phyloP scores from a whole-genome alignment of 179 eudicot genomes.

The Beta macrorhiza region DNA sequence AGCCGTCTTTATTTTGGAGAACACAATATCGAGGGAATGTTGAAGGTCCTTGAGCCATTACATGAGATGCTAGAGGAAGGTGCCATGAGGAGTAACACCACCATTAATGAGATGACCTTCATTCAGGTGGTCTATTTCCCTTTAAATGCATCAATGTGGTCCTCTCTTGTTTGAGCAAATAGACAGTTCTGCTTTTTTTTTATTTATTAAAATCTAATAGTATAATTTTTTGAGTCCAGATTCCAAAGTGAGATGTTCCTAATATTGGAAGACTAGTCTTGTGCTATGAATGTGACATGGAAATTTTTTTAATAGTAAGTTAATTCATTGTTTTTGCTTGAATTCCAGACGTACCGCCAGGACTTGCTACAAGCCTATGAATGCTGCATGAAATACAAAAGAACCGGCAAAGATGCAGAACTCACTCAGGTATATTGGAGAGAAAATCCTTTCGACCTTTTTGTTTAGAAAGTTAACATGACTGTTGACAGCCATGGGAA shows the following conservation, averaged over 20 bases:
- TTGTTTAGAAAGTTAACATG: background rate
- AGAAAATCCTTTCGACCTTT: background rate
- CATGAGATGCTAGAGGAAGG: conserved; percentile 95
- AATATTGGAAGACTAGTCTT: background rate
- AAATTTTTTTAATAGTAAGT: background rate
- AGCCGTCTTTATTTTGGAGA: conserved; percentile 97
- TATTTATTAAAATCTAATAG: background rate
- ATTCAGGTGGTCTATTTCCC: conserved; percentile 54
- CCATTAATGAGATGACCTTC: conserved; percentile 77
- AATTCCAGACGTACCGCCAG: conserved; percentile 71
- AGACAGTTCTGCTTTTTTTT: background rate
- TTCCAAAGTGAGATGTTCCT: background rate
- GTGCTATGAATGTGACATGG: background rate
- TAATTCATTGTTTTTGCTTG: conserved; percentile 11
- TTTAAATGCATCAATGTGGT: conserved; percentile 2
- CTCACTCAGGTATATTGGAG: conserved; percentile 71
- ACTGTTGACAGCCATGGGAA: background rate
- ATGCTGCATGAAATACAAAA: conserved; percentile 89
- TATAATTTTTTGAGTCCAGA: background rate
- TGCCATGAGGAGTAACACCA: conserved; percentile 60
- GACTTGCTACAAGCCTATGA: conserved; percentile 89
- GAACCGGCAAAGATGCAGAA: conserved; percentile 94
- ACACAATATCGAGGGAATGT: conserved; percentile 88
- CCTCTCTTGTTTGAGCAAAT: conserved; percentile 1
- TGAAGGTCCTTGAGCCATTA: conserved; percentile 91